Base-by-base conservation (phyloP, 2,329 filamentous ascomycete genomes). In the Pseudogymnoascus sp. region DNA sequence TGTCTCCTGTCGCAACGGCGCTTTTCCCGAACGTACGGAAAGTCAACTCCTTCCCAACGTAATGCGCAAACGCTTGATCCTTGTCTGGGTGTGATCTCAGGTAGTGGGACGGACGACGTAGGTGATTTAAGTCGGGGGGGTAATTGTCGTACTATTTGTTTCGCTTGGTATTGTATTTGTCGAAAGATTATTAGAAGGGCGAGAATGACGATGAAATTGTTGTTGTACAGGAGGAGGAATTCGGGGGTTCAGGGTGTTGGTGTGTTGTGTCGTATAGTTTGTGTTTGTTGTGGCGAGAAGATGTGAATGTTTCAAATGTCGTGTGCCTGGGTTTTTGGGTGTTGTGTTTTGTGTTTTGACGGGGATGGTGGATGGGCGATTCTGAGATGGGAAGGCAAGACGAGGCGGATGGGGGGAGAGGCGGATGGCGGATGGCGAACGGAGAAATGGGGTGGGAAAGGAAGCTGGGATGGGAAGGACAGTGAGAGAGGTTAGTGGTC, bases 261-360 rank as follows among this genome's bases (percentile, higher is more conserved):
- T 9, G 46, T 53, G 29, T 9, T 13, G 40, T 23, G 23, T 53
- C 23, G 13, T 6, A 7, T 46, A 10, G 21, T 15, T 42, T 33
- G 7, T 6, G 42, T 23, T 53, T 53, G 46, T 53, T 53, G 46
- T 53, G 46, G 46, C 46, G 7, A 53, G 7, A 53, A 9, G 11
- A 46, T 46, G 42, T 17, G 46, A 29, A 53, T 53, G 46, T 53
- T 53, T 53, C 23, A 31, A 53, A 53, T 53, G 46, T 53, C 46
- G 46, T 53, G 46, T 53, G 46, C 23, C 46, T 53, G 46, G 46
- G 46, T 17, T 50, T 26, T 53, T 53, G 31, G 46, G 46, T 26
- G 23, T 4, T 4, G 23, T 26, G 23, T 26, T 26, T 26, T 26
- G 6, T 50, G 44, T 50, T 50, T 29, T 50, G 46, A 53, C 23